Conservation (phyloP, 2,329 filamentous ascomycete species). For the Chlorencoelia australis region DNA sequence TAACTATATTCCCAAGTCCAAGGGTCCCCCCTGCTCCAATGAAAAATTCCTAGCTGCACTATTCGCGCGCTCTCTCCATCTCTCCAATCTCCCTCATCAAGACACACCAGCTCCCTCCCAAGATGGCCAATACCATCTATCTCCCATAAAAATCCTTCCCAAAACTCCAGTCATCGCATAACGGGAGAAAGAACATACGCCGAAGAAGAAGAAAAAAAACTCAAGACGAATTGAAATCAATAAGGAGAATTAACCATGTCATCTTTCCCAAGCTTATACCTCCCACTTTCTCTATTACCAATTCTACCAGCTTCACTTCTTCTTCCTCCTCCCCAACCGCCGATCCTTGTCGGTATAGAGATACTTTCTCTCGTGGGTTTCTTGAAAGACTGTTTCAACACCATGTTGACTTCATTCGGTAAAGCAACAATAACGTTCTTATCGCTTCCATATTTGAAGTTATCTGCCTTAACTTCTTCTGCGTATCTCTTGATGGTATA, state of each 20-base stretch:
- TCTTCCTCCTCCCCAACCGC: constrained; percentile 36
- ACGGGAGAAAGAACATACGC: no score
- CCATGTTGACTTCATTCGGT: constrained; percentile 97
- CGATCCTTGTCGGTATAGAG: constrained; percentile 38
- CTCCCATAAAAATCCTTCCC: no score
- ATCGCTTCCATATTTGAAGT: constrained; percentile 94
- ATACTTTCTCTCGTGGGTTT: constrained; percentile 91
- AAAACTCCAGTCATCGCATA: no score
- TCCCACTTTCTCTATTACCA: constrained; percentile 42
- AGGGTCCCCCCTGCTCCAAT: no score
- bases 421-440: constrained; percentile 97
- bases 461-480: constrained; percentile 94
- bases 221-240: constrained; percentile 24
- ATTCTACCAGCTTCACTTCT: constrained; percentile 40
- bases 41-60: no score
- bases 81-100: no score
- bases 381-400: constrained; percentile 75
- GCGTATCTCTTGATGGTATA: constrained; percentile 96
- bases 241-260: constrained; percentile 72
- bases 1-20: no score
- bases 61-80: no score
- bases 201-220: no score
- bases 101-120: no score
- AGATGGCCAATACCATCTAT: no score
- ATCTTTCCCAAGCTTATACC: constrained; percentile 67